A percentile compares a stretch with the other conserved stretches of the same genome.
Conservation (phyloP, 1,139 yeast species). For the Saccharomyces hybrid region DNA sequence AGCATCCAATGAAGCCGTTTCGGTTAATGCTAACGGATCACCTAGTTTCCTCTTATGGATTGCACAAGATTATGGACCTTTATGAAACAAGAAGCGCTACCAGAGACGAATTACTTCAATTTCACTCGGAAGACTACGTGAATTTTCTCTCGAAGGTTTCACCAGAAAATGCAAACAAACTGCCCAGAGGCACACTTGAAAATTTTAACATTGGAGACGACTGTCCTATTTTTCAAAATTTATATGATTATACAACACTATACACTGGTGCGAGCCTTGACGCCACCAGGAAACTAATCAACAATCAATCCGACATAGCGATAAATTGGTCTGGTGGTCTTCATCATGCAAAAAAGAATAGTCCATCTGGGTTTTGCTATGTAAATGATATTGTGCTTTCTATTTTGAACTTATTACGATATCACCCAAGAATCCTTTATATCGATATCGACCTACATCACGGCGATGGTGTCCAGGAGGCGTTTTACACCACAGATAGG, state of each 20-base stretch:
- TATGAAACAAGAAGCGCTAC: constrained; percentile 81
- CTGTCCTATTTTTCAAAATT: constrained; percentile 95
- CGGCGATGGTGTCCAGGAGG: constrained; percentile 98
- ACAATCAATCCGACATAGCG: constrained; percentile 88
- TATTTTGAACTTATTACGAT: constrained; percentile 70
- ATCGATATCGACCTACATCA: constrained; percentile 95
- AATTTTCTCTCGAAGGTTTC: constrained; percentile 73
- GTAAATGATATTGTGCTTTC: constrained; percentile 91
- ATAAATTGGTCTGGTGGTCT: constrained; percentile 97
- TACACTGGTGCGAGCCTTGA: constrained; percentile 92
- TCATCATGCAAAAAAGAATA: constrained; percentile 92
- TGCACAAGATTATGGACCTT: constrained; percentile 85
- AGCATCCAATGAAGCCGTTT: constrained; percentile 98
- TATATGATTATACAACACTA: constrained; percentile 77
- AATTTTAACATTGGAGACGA: constrained; percentile 95
- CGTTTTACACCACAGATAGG: constrained; percentile 88
- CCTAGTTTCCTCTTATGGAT: constrained; percentile 72
- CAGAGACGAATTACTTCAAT: constrained; percentile 63
- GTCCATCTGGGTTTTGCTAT: constrained; percentile 93
- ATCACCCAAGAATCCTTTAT: constrained; percentile 85
- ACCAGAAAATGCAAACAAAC: constrained; percentile 64
- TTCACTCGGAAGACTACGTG: constrained; percentile 84
- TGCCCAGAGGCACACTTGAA: constrained; percentile 48
- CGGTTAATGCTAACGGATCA: constrained; percentile 91
- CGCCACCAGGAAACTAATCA: constrained; percentile 77